Evolutionary conservation across 495 filamentous ascomycete genomes (phyloP).

Genomic region (Cenococcum geophilum): DNA sequence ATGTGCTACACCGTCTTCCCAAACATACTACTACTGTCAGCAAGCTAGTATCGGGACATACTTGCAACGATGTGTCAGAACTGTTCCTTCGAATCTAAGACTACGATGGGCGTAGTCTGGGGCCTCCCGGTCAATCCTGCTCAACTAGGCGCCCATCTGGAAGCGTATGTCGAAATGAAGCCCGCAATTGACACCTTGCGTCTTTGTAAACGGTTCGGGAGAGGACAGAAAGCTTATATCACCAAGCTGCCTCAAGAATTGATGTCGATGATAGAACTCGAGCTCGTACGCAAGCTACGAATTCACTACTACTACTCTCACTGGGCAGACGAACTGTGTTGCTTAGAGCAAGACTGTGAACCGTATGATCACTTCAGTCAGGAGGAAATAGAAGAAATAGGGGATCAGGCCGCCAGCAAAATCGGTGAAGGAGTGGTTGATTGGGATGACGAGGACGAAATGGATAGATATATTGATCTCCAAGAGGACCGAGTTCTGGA

Average conservation of each 20-base stretch:
- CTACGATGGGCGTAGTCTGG: not conserved
- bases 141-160: not conserved
- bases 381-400: no score
- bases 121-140: not conserved
- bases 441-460: not conserved
- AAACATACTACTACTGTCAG: no score
- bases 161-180: slow-evolving; percentile 2
- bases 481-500: no score
- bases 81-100: not conserved
- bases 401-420: no score
- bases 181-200: slow-evolving; percentile 9
- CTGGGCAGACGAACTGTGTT: no score
- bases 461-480: not conserved
- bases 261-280: slow-evolving; percentile 7
- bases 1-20: no score
- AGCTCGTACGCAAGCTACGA: not conserved
- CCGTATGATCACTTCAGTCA: no score
- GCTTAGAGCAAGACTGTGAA: no score
- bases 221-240: slow-evolving; percentile 8
- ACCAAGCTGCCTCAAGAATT: slow-evolving; percentile 19
- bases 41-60: no score
- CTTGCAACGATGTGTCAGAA: no score
- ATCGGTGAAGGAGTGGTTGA: no score
- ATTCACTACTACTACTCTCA: no score
- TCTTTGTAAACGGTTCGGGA: slow-evolving; percentile 15